Conservation (phyloP, 371 early-diverging fungal genomes). For the Mortierella sp. region DNA sequence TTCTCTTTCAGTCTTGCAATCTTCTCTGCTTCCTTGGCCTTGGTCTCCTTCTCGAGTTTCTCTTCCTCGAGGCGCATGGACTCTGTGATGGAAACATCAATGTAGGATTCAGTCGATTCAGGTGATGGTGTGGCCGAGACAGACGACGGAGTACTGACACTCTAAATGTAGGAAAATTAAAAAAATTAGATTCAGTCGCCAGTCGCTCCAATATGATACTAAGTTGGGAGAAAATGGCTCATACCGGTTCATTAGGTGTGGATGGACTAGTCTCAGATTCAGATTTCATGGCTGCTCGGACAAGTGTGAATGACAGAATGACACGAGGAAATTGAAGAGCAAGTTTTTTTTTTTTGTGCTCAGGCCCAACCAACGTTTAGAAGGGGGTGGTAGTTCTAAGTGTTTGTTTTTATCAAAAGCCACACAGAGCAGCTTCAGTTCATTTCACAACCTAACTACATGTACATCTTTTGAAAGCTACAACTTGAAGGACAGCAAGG, state of each 20-base stretch:
- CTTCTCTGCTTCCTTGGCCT: slow-evolving; percentile 61
- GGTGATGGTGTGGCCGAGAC: slow-evolving; percentile 18
- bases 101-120: slow-evolving; percentile 24
- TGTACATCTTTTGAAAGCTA: not conserved
- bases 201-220: not conserved
- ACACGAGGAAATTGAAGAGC: slow-evolving; percentile 2
- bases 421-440: not conserved
- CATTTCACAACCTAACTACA: slow-evolving; percentile 9
- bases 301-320: not conserved
- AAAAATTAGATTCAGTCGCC: not conserved
- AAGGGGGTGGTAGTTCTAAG: not conserved
- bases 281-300: slow-evolving; percentile 11
- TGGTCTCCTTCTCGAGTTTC: slow-evolving; percentile 59
- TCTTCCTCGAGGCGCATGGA: slow-evolving; percentile 67
- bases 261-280: slow-evolving; percentile 25
- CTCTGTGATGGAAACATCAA: slow-evolving; percentile 53
- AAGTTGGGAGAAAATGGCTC: not conserved
- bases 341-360: slow-evolving; percentile 8
- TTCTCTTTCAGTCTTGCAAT: slow-evolving; percentile 63
- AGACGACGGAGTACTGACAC: slow-evolving; percentile 47
- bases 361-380: slow-evolving; percentile 8
- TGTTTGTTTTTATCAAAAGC: slow-evolving; percentile 5
- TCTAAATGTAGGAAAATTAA: slow-evolving; percentile 13
- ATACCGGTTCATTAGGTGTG: slow-evolving; percentile 30
- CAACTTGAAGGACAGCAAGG: not conserved